Evolutionary conservation across 2,329 filamentous ascomycete genomes (phyloP), one percentile per base, ranked within the genome.

Genomic region (Pseudogymnoascus sp.): DNA sequence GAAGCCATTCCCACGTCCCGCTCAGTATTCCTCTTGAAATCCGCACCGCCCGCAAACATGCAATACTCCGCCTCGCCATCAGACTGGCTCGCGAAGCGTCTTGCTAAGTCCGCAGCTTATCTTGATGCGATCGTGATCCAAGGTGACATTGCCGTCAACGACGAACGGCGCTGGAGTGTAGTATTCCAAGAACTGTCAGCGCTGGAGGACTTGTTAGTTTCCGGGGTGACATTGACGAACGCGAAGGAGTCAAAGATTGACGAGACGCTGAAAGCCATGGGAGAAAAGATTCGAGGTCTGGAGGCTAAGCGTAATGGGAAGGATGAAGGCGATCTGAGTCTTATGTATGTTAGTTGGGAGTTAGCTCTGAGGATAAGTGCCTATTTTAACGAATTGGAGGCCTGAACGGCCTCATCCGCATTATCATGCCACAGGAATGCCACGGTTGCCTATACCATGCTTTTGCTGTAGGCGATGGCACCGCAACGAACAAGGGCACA

Each of bases 261-360:
- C 6, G 41, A 30, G 55, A 59, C 34, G 13, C 15, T 59, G 55
- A 39, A 26, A 41, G 55, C 28, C 12, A 13, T 61, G 30, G 57
- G 52, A 18, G 35, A 58, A 33, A 55, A 33, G 30, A 30, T 61
- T 12, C 28, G 41, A 12, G 55, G 35, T 5, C 45, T 61, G 26
- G 52, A 61, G 19, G 35, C 21, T 12, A 19, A 59, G 6, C 30
- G 55, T n/a, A 37, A 33, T 28, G 35, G 37, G 3, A 57, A 58
- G 18, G 59, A 61, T 33, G 35, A 58, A 39, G 35, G 52, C 2
- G 38, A 61, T 13, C 41, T 59, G 18, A 57, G 52, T 4, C 59
- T 61, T 15, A 61, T 61, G 59, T 57, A 61, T 35, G 55, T 61
- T 13, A 57, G 38, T 21, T 61, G 59, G 59, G 59, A 61, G 35